Evolutionary conservation across 352 stramenopile genomes (phyloP), one percentile per base, ranked within the genome.

Genomic region (Globisporangium acanthophoron): DNA sequence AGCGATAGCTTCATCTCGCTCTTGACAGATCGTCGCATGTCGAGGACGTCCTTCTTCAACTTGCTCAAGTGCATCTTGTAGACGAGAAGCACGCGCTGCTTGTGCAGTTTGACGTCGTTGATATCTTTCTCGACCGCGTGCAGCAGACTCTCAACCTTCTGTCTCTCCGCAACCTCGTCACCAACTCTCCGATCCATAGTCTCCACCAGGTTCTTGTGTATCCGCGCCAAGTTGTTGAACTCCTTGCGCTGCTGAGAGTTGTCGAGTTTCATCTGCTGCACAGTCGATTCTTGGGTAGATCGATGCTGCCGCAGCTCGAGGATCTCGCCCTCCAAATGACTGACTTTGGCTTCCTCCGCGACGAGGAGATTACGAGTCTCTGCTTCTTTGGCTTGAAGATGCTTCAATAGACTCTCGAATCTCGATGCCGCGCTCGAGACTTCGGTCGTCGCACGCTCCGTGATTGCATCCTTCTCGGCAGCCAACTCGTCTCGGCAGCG

Each of bases 171-270:
- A 16, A 37, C 62, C 39, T 88, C 78, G 15, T 76, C 58, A 54
- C 65, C 61, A 20, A 84, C 24, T 4, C 59, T 64, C 41, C 64
- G 52, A 3, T 79, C 73, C 65, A 88, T 82, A 0, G 77, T 67
- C 11, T 85, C 76, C 1, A 61, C 66, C 16, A 87, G 48, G 39
- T 83, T 88, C 66, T 84, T 87, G 68, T 90, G 71, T 63, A 88
- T 85, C 15, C 80, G 70, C 11, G 76, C 67, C 21, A 90, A 49
- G 58, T 88, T 77, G 18, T 67, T 80, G 52, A 87, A 83, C 24
- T 85, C 76, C 43, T 87, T 86, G 9, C 64, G 64, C 33, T 88
- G 80, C 49, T 80, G 76, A 9, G 46, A 39, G 11, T 68, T 45
- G 9, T 85, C 76, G 8, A 39, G 3, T 56, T 79, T 81, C 16